Base-by-base conservation (phyloP, 495 filamentous ascomycete genomes). In the Immersiella caudata region DNA sequence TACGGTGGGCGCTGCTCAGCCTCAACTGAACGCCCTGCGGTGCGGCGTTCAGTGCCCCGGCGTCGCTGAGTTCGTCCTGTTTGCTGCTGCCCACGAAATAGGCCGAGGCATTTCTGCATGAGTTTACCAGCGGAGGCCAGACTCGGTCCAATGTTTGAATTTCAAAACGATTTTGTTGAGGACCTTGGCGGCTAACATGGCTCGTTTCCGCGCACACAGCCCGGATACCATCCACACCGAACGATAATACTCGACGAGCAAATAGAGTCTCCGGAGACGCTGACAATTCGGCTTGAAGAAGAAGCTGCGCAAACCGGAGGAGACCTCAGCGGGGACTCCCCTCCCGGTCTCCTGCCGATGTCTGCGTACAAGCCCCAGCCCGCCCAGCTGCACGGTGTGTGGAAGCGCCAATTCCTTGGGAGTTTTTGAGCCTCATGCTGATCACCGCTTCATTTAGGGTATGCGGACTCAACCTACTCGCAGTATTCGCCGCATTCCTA, bases 271-370 rank as follows among this genome's bases (percentile, higher is more conserved):
- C 81, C 81, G 20, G 81, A 84, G 67, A 83, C 81, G 57, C 71
- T 81, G 57, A 83, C 80, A 20, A 79, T 84, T 20, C 76, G 80
- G 50, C 75, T 83, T 67, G 81, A 82, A 69, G 81, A 82, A 62
- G 81, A 80, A 64, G 81, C 81, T 11, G 80, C 76, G 55, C 74
- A 76, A 75, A 78, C 76, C 79, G 80, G 81, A 71, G 81, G 80
- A 74, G 79, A 74, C 78, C 80, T 81, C 70, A 72, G 73, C 73
- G 81, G 79, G 78, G 79, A 78, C 67, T 80, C 80, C 75, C 81
- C 81, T 67, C 78, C 79, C 72, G 81, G 81, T 81, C 81, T 84
- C 78, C 80, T 83, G 68, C 77, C 77, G 67, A 83, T 82, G 78
- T 75, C 80, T 64, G 72, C 76, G 64, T 82, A 79, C 59, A 83